These are phyloP conservation scores for Rhodofomes roseus DNA, from an alignment of 1,284 basidiomycete species.

Conservation along the genomic window DNA sequence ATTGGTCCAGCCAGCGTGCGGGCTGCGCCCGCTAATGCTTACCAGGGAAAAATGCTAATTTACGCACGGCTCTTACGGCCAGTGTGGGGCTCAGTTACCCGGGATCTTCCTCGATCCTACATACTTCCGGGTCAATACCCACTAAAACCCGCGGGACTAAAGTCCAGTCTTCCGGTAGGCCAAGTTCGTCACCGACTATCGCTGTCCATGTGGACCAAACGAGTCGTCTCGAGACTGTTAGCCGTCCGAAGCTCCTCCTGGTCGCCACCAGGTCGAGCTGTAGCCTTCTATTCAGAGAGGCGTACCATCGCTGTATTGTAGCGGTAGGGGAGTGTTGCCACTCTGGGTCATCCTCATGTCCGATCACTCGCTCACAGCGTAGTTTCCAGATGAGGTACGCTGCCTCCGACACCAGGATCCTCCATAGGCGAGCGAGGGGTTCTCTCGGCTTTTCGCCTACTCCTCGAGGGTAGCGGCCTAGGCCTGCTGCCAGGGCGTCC, in stretches of 20 bases:
- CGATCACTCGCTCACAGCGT: background rate
- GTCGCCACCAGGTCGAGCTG: background rate
- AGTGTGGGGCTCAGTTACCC: too few species aligned
- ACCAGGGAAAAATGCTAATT: too few species aligned
- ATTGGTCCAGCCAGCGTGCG: too few species aligned
- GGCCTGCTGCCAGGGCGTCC: background rate
- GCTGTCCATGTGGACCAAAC: too few species aligned
- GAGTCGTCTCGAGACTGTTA: background rate
- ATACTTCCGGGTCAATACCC: too few species aligned
- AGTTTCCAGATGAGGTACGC: background rate
- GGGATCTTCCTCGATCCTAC: too few species aligned
- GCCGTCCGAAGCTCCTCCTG: background rate
- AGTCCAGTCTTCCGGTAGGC: too few species aligned
- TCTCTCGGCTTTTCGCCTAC: background rate
- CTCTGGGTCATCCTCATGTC: background rate
- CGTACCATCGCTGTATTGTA: background rate
- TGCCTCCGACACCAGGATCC: background rate
- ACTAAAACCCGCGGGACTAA: too few species aligned
- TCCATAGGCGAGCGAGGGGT: slow-evolving; percentile 11
- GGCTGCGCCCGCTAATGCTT: too few species aligned
- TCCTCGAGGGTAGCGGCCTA: too few species aligned
- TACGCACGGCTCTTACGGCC: too few species aligned
- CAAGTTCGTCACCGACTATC: too few species aligned
- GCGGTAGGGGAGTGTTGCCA: background rate
- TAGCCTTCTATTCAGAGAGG: background rate